Base-by-base conservation (phyloP, 805 yeast species). In the Candida wancherniae region DNA sequence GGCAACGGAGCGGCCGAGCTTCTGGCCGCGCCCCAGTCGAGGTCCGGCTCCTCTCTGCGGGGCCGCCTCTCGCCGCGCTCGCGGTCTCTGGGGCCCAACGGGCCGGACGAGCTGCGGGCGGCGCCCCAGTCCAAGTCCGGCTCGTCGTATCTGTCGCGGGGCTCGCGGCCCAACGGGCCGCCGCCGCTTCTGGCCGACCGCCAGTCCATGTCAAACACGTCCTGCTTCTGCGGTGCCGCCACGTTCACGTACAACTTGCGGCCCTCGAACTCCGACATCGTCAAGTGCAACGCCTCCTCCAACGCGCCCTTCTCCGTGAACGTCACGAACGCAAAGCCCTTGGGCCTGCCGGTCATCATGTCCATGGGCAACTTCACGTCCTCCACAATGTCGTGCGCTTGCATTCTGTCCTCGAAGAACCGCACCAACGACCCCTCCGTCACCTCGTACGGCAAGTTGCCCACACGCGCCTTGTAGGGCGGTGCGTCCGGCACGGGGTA, bases 391-490 rank as follows among this genome's bases (percentile, higher is more conserved):
- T 56, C 66, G 22, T 57, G 57, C 14, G 68, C 63, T 45, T 73
- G 77, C 49, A 64, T 61, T 42, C 76, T 67, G 37, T 71, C 74
- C 47, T 73, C 79, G 36, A 83, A 71, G 67, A 80, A 82, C 15
- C 71, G 73, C 31, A 57, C 63, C 36, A 83, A 67, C 31, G 68
- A 73, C 21, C 68, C 76, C 58, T 90, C 97, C 27, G 67, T 58
- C 26, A 75, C 73, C 36, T 83, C 88, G 79, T 84, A 82, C 38
- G 95, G 85, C 53, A 92, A 74, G 63, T 88, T 87, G 54, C 76
- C 75, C 45, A 90, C 71, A 56, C 85, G 77, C n/a, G 95, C 97
- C 50, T 84, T 81, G 71, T 61, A 92, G 33, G 99, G 99, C 12
- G 97, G 87, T 31, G 64, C 71, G 48, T 86, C 90, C 26, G 99